Percentiles rank a stretch among this genome's conserved stretches.
Evolutionary conservation across 805 yeast species (phyloP).

Genomic region (Blastobotrys robertii): DNA sequence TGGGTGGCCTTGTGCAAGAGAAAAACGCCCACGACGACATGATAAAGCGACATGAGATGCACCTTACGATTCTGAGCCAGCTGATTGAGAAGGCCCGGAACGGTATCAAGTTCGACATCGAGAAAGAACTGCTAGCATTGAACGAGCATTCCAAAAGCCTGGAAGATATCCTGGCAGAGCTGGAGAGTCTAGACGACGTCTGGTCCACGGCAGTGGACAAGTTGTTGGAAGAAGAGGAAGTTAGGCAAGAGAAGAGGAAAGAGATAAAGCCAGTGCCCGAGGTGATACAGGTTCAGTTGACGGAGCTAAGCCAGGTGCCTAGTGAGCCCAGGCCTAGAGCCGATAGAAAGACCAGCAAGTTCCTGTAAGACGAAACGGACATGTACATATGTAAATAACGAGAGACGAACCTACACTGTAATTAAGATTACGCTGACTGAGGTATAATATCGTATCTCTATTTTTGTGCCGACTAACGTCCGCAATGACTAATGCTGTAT

Average conservation of each 20-base stretch:
- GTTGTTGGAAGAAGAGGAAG: neutral
- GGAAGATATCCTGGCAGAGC: conserved; percentile 20
- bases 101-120: conserved; percentile 35
- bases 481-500: too few relatives aligned
- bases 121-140: conserved; percentile 32
- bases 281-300: neutral
- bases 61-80: conserved; percentile 30
- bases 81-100: conserved; percentile 30
- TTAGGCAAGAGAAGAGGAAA: neutral
- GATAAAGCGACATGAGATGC: conserved; percentile 31
- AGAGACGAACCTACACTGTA: too few relatives aligned
- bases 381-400: too few relatives aligned
- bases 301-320: too few relatives aligned
- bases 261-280: neutral
- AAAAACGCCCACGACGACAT: conserved; percentile 33
- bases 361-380: too few relatives aligned
- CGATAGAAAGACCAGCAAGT: too few relatives aligned
- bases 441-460: too few relatives aligned
- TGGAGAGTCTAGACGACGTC: conserved; percentile 21
- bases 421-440: too few relatives aligned
- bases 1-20: conserved; percentile 36
- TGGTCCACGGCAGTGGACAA: conserved; percentile 4
- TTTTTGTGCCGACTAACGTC: too few relatives aligned
- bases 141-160: conserved; percentile 20
- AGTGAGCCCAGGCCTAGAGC: too few relatives aligned